Evolutionary conservation across 495 filamentous ascomycete species (phyloP), one percentile per base, ranked within the genome.

Genomic region (Penicillium antarcticum): DNA sequence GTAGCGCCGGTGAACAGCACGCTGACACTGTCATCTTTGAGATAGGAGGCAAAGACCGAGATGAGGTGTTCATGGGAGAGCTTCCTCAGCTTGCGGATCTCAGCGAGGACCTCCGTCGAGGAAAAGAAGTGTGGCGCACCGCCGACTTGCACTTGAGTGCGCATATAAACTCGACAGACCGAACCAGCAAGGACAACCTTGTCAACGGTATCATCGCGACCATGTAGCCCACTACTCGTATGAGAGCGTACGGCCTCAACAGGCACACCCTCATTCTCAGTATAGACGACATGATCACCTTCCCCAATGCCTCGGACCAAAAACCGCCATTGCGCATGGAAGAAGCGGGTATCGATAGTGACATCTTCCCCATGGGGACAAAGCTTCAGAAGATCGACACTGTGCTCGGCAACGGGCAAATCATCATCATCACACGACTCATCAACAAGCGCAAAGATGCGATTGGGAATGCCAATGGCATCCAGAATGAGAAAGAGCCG

Each of bases 371-470:
- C 71, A 14, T 62, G 43, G 0, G 66, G 75, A 1, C 83, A 85
- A 21, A 96, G 76, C 33, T 75, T 71, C 3, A 95, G 77, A 23
- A 79, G 79, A 59, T 81, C 80, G 17, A 96, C 75, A 40, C 86
- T 83, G 55, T 87, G 85, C 38, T 83, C 77, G 0, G 87, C 77
- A 44, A 96, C 74, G 0, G 92, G 92, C 14, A 97, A 77, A 69
- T 97, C 92, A 40, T 86, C 80, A 61, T 97, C 92, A 56, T 95
- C 90, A 76, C 86, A 89, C 4, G 88, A 92, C 50, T 87, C 83
- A 62, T 96, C 90, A 39, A 96, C 84, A 35, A 92, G 73, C 14
- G 83, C 81, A 58, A 96, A 96, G 42, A 96, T 95, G 66, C 87
- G 87, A 51, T 90, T 86, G 0, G 92, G 85, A 11, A 90, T 80